Base-by-base conservation (phyloP, 768 basidiomycete species). In the Podaxis rugospora region DNA sequence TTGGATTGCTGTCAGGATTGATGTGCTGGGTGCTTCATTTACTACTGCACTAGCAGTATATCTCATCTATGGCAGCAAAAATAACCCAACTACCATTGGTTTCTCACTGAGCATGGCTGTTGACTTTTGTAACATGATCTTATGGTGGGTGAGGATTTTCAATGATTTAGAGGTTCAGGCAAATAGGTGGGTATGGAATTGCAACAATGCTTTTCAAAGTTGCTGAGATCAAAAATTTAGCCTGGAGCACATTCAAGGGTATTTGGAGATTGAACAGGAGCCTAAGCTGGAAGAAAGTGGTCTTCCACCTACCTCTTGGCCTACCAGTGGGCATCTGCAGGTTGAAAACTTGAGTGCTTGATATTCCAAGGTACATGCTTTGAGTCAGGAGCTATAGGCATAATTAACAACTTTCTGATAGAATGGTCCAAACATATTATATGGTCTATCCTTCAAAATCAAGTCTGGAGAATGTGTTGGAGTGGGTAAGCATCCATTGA, bases 81-180 rank as follows among this genome's bases (percentile, higher is more conserved):
- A 64, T 11, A 69, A 73, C 46, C 76, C 82, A 39, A 72, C 76
- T 2, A 76, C 76, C 32, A 76, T 76, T 7, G 82, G 86, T 10
- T 81, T 90, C 65, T 79, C 82, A 3, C 71, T 90, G 27, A 82
- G 77, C 53, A 84, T 87, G 73, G 82, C 86, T 35, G 70, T 87
- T 21, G 79, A 78, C 1, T 89, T 90, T 68, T 84, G 83, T 57
- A 68, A 74, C 14, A 69, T 83, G 72, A 84, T 89, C 36, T 67
- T 90, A 47, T 82, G 74, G 72, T 74, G 76, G 66, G 78, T 82
- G 2, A 68, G 78, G 60, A 66, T 71, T 3, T 72, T 76, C 53
- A 83, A 83, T 59, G 72, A 77, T 6, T 75, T 82, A 28, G 80
- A 83, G 65, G 75, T 84, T 23, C 64, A 78, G 71, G 69, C 70